A percentile compares a stretch with the other conserved stretches of the same genome.
phyloP scores from a whole-genome alignment of 768 basidiomycete species.

The Boletus rubroflammeus region DNA sequence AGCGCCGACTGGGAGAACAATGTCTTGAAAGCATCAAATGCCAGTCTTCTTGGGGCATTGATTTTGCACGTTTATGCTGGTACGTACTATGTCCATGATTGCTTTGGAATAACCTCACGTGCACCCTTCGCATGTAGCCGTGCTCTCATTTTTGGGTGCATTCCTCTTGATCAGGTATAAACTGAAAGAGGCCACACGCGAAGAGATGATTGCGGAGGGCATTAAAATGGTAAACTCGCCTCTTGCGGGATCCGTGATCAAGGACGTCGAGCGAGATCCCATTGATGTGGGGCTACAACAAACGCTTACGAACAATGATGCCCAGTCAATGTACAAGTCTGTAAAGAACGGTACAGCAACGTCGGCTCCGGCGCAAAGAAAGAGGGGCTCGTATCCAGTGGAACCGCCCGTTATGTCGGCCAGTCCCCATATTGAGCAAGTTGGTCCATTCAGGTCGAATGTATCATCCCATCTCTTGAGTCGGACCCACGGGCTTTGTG shows the following conservation, averaged over 20 bases:
- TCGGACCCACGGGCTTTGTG: conserved; percentile 47
- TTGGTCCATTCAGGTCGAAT: conserved; percentile 42
- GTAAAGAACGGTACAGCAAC: neutral
- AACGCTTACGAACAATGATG: neutral
- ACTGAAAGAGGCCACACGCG: conserved; percentile 48
- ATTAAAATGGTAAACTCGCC: conserved; percentile 25
- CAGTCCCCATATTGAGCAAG: conserved; percentile 50
- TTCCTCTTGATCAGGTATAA: conserved; percentile 57
- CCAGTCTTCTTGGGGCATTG: conserved; percentile 49
- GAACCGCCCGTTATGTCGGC: conserved; percentile 37
- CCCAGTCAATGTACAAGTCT: neutral
- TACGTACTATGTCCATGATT: conserved; percentile 22
- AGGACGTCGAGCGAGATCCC: conserved; percentile 14
- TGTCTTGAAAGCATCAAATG: conserved; percentile 38
- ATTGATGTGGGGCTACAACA: neutral
- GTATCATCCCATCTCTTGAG: conserved; percentile 44
- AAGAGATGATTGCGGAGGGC: conserved; percentile 40
- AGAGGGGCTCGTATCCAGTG: conserved; percentile 1
- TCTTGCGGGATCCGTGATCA: conserved; percentile 4
- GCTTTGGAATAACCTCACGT: neutral
- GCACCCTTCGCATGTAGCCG: conserved; percentile 22
- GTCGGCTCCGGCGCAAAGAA: neutral
- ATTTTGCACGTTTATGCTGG: conserved; percentile 52
- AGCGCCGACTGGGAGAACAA: conserved; percentile 10
- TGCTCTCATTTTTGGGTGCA: conserved; percentile 50